Evolutionary conservation across 176 grass and related monocot species (phyloP).

Genomic region (Neostapfia colusana): DNA sequence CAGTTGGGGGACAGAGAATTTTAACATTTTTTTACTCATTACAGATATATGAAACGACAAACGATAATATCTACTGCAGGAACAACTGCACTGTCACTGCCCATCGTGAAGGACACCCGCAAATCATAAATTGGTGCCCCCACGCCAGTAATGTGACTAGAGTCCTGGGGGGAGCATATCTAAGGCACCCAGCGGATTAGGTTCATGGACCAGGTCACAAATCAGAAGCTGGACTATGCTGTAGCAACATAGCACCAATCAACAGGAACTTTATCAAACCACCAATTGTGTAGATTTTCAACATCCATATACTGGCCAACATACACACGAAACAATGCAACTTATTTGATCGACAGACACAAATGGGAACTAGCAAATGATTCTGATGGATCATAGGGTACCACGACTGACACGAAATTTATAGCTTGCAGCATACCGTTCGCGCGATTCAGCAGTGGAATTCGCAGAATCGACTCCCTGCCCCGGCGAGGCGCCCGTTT

Average conservation of each 20-base stretch:
- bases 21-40: neutral
- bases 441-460: neutral
- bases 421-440: neutral
- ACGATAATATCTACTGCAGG: neutral
- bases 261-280: neutral
- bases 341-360: neutral
- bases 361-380: no score
- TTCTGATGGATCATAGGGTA: no score
- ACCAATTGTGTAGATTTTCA: neutral
- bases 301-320: neutral
- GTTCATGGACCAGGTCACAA: neutral
- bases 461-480: neutral
- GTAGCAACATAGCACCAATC: no score
- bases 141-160: slow-evolving; percentile 3
- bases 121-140: no score
- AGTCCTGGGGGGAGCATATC: neutral
- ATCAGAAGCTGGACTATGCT: neutral
- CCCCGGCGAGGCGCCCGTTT: neutral
- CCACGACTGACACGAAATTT: neutral
- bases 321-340: neutral
- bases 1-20: neutral
- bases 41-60: neutral
- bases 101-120: neutral
- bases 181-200: neutral
- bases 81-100: neutral